These are phyloP conservation scores for Puccinia triticina DNA, from an alignment of 1,284 basidiomycete species.

Conservation along the genomic window DNA sequence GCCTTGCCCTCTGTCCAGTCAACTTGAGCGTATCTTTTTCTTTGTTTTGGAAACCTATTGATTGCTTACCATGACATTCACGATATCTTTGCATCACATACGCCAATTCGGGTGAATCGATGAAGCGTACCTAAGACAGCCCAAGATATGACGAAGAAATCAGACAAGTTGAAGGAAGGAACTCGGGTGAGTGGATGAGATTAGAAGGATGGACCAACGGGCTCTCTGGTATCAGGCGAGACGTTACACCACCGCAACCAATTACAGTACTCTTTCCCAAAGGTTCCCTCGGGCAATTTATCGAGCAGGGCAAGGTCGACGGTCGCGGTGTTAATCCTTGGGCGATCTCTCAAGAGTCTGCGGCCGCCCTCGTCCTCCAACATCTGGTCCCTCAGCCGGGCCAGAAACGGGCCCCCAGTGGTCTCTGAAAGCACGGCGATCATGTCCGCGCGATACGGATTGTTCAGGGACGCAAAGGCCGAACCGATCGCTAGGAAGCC, in stretches of 20 bases:
- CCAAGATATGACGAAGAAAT: slow-evolving; percentile 16
- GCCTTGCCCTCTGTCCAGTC: neutral
- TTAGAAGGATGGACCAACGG: slow-evolving; percentile 66
- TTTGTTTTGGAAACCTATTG: neutral
- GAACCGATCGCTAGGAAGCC: slow-evolving; percentile 83
- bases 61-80: slow-evolving; percentile 72
- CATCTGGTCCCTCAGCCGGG: slow-evolving; percentile 77
- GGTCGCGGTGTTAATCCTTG: slow-evolving; percentile 76
- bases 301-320: slow-evolving; percentile 72
- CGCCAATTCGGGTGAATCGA: slow-evolving; percentile 87
- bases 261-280: slow-evolving; percentile 83
- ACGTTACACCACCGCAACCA: slow-evolving; percentile 89
- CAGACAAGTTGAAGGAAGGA: slow-evolving; percentile 34
- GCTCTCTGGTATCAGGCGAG: slow-evolving; percentile 91
- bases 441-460: slow-evolving; percentile 88
- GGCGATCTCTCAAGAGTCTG: slow-evolving; percentile 78
- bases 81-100: slow-evolving; percentile 96
- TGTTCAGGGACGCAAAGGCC: slow-evolving; percentile 77
- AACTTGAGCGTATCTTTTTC: neutral
- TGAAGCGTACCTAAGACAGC: slow-evolving; percentile 76
- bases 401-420: slow-evolving; percentile 79
- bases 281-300: slow-evolving; percentile 74
- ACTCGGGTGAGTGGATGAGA: slow-evolving; percentile 30
- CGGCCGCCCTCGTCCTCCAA: slow-evolving; percentile 70
- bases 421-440: slow-evolving; percentile 89